A percentile compares a stretch with the other conserved stretches of the same genome.
These are phyloP conservation scores for Cicer yamashitae DNA, from an alignment of 306 rosid genomes.

Conservation along the genomic window DNA sequence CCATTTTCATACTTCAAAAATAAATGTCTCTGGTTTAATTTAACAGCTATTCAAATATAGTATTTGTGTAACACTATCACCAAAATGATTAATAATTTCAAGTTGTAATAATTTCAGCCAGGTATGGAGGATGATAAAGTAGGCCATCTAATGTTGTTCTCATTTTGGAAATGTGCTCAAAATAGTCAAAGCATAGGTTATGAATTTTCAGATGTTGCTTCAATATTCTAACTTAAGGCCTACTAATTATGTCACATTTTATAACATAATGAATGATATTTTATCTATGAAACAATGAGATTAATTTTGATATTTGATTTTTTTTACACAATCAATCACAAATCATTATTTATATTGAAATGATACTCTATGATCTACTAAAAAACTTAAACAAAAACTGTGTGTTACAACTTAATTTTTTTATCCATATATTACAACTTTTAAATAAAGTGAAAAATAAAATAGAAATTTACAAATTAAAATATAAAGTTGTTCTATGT, in stretches of 20 bases:
- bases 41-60: not conserved
- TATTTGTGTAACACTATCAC: not conserved
- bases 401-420: too few relatives aligned
- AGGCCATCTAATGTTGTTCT: constrained; percentile 24
- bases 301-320: too few relatives aligned
- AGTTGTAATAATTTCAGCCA: constrained; percentile 34
- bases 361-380: too few relatives aligned
- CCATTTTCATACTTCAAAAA: not conserved
- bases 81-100: constrained; percentile 15
- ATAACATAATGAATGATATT: not conserved
- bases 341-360: too few relatives aligned
- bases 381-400: too few relatives aligned
- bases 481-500: too few relatives aligned
- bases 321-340: too few relatives aligned
- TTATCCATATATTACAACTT: too few relatives aligned
- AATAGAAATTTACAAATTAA: too few relatives aligned
- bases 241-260: not conserved
- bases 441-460: too few relatives aligned
- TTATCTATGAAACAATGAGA: too few relatives aligned
- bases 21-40: constrained; percentile 11
- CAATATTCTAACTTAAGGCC: not conserved
- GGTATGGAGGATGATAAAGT: not conserved
- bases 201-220: not conserved
- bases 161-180: constrained; percentile 30
- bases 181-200: constrained; percentile 36